phyloP scores from a whole-genome alignment of 176 grass and related monocot species.

The Oryza punctata region DNA sequence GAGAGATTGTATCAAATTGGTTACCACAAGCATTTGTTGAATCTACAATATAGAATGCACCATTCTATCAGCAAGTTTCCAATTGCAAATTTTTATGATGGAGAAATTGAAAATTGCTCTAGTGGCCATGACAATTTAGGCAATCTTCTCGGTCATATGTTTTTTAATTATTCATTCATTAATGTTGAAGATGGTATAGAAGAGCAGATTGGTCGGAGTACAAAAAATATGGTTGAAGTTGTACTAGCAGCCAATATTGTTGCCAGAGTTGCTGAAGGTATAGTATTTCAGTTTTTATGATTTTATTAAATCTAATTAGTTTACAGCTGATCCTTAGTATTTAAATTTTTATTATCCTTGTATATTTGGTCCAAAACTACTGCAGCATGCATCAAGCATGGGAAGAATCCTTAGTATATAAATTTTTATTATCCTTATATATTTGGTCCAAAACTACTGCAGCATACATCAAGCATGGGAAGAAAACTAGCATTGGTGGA shows the following conservation, averaged over 20 bases:
- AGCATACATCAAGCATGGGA: neutral
- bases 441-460: slow-evolving; percentile 11
- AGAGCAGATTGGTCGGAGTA: too few relatives aligned
- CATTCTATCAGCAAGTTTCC: slow-evolving; percentile 50
- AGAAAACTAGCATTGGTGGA: slow-evolving; percentile 36
- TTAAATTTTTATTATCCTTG: neutral
- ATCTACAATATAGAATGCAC: slow-evolving; percentile 67
- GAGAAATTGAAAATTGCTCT: too few relatives aligned
- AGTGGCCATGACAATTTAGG: too few relatives aligned
- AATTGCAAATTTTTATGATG: slow-evolving; percentile 39
- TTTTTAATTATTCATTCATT: too few relatives aligned
- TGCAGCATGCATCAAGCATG: too few relatives aligned
- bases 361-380: neutral
- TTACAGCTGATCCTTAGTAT: neutral
- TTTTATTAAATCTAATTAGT: too few relatives aligned
- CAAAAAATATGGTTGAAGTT: too few relatives aligned
- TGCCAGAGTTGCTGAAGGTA: too few relatives aligned
- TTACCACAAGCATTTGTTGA: slow-evolving; percentile 33
- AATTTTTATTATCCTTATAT: neutral
- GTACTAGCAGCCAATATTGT: too few relatives aligned
- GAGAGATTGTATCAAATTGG: slow-evolving; percentile 40
- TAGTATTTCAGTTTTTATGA: too few relatives aligned
- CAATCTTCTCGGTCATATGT: too few relatives aligned
- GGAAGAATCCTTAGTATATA: neutral
- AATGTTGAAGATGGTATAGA: too few relatives aligned